These are phyloP conservation scores for Amauroascus verrucosus DNA, from an alignment of 2,329 filamentous ascomycete genomes.

Conservation along the genomic window DNA sequence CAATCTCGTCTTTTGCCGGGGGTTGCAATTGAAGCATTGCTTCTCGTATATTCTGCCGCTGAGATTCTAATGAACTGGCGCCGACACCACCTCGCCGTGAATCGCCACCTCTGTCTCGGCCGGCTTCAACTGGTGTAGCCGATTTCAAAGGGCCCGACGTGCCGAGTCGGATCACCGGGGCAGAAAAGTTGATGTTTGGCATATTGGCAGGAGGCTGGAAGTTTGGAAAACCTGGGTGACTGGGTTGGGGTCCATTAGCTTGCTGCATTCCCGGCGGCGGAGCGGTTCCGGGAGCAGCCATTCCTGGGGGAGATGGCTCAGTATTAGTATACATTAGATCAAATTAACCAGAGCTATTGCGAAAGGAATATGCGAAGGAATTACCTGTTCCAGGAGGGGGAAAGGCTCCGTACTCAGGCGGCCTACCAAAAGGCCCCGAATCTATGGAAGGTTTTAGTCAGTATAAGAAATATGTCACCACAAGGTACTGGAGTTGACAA, in stretches of 20 bases:
- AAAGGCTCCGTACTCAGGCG: constrained; percentile 63
- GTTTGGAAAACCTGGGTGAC: constrained; percentile 66
- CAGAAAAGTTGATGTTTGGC: constrained; percentile 97
- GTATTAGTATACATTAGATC: constrained; percentile 15
- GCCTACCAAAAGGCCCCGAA: constrained; percentile 55
- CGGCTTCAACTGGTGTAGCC: constrained; percentile 32
- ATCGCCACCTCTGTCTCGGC: constrained; percentile 37
- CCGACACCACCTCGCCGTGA: constrained; percentile 45
- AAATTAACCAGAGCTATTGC: background rate
- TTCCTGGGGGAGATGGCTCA: constrained; percentile 65
- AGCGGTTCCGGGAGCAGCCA: constrained; percentile 67
- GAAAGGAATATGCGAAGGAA: constrained; percentile 22
- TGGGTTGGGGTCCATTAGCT: constrained; percentile 61
- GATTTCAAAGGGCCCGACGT: constrained; percentile 60
- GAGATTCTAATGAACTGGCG: constrained; percentile 52
- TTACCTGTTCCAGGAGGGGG: constrained; percentile 76
- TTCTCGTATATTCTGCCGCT: constrained; percentile 57
- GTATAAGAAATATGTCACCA: background rate
- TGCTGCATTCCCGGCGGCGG: constrained; percentile 69
- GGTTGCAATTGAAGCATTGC: constrained; percentile 63
- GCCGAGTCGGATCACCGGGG: constrained; percentile 87
- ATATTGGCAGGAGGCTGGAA: constrained; percentile 87
- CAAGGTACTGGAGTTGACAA: background rate
- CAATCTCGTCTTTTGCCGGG: constrained; percentile 79
- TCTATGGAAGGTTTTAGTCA: background rate